A percentile compares a stretch with the other conserved stretches of the same genome.
These are phyloP conservation scores for Lactarius psammicola DNA, from an alignment of 768 basidiomycete species.

Conservation along the genomic window DNA sequence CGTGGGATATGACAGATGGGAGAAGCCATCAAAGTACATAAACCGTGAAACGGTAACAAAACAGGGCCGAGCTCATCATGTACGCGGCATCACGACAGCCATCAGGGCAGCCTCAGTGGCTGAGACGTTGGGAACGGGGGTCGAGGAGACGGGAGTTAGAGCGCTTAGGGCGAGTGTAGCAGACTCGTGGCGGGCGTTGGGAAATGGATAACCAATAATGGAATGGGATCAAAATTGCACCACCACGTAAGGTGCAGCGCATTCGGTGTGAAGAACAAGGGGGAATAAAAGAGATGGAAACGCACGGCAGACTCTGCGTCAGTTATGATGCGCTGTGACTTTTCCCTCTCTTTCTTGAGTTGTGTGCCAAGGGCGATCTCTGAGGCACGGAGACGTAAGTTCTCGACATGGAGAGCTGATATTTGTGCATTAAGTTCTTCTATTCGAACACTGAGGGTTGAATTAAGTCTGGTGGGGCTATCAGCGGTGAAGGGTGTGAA, in stretches of 20 bases:
- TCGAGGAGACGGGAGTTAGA: not conserved
- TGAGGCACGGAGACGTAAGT: slow-evolving; percentile 75
- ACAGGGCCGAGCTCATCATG: not conserved
- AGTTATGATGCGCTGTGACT: slow-evolving; percentile 64
- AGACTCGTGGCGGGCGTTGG: not conserved
- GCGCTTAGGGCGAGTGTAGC: not conserved
- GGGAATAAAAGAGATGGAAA: not conserved
- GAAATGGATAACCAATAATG: not conserved
- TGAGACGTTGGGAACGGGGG: not conserved
- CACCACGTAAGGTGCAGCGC: not conserved
- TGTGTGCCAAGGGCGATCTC: slow-evolving; percentile 74
- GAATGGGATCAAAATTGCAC: not conserved
- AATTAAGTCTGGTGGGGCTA: slow-evolving; percentile 61
- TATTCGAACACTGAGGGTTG: slow-evolving; percentile 77
- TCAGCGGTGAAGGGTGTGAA: slow-evolving; percentile 16
- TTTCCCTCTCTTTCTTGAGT: slow-evolving; percentile 78
- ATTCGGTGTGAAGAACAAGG: not conserved
- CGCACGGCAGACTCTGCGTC: slow-evolving; percentile 73
- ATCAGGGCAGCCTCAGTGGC: not conserved
- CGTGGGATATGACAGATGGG: not conserved
- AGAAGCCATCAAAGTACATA: not conserved
- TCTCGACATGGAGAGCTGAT: slow-evolving; percentile 78
- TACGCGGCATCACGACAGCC: not conserved
- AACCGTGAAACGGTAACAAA: not conserved
- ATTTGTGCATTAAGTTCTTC: slow-evolving; percentile 84